These are phyloP conservation scores for Prosopis cineraria DNA, from an alignment of 306 rosid species.

Conservation along the genomic window DNA sequence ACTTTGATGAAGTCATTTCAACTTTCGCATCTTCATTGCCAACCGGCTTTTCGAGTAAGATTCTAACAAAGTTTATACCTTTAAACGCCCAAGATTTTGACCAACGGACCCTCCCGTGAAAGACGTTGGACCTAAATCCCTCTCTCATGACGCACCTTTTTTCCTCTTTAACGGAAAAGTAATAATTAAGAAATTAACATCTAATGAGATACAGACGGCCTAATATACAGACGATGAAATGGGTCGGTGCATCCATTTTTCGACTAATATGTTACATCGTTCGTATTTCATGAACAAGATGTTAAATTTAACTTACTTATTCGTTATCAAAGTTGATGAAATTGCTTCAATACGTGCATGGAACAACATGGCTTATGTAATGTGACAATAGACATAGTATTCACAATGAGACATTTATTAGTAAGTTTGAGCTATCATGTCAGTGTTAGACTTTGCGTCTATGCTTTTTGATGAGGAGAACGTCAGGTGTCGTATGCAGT, in stretches of 20 bases:
- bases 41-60: constrained; percentile 15
- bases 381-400: no score
- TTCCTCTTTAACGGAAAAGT: background rate
- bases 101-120: background rate
- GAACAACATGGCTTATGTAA: background rate
- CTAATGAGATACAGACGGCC: background rate
- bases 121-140: background rate
- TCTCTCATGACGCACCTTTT: no score
- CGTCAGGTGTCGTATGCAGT: background rate
- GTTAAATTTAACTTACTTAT: constrained; percentile 12
- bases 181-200: background rate
- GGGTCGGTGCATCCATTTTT: background rate
- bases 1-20: constrained; percentile 34
- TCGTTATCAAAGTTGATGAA: background rate
- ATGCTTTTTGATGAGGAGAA: no score
- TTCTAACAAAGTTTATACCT: background rate
- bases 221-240: background rate
- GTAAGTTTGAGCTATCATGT: no score
- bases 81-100: constrained; percentile 22
- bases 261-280: background rate
- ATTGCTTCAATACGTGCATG: background rate
- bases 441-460: no score
- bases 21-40: constrained; percentile 23
- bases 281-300: background rate
- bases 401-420: no score